Conservation (phyloP, 208 protist genomes). For the Endotrypanum monterogeii region DNA sequence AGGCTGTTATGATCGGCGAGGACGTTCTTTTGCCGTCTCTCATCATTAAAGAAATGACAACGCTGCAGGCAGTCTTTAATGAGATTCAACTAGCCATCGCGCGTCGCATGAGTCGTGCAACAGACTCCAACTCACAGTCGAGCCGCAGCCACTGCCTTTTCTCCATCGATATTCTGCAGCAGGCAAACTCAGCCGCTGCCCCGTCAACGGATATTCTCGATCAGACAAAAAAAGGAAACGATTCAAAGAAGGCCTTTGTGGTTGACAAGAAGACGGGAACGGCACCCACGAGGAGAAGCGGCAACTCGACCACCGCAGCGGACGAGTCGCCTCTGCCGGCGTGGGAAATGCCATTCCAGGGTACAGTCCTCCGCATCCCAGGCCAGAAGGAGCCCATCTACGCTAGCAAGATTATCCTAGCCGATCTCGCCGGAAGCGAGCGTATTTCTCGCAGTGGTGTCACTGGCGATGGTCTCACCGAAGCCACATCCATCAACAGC, state of each 20-base stretch:
- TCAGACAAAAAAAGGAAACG: slow-evolving; percentile 32
- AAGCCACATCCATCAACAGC: slow-evolving; percentile 92
- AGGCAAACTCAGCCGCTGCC: slow-evolving; percentile 59
- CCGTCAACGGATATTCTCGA: slow-evolving; percentile 70
- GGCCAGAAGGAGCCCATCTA: slow-evolving; percentile 85
- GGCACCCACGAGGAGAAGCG: slow-evolving; percentile 20
- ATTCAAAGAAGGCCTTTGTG: slow-evolving; percentile 11
- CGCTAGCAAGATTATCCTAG: slow-evolving; percentile 86
- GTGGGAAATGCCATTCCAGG: slow-evolving; percentile 82
- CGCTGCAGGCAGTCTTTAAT: slow-evolving; percentile 66
- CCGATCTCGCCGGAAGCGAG: slow-evolving; percentile 95
- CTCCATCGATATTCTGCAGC: slow-evolving; percentile 90
- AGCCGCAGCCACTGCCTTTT: slow-evolving; percentile 93
- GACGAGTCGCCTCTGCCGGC: slow-evolving; percentile 24
- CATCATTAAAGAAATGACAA: slow-evolving; percentile 64
- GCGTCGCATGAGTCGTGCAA: slow-evolving; percentile 69
- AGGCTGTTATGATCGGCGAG: slow-evolving; percentile 82
- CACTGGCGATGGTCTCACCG: slow-evolving; percentile 67
- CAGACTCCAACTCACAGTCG: slow-evolving; percentile 85
- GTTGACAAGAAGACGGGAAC: slow-evolving; percentile 13
- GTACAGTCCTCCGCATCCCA: slow-evolving; percentile 51
- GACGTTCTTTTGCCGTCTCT: slow-evolving; percentile 69
- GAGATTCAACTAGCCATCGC: slow-evolving; percentile 78
- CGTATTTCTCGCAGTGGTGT: slow-evolving; percentile 67
- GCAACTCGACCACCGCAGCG: neutral